Evolutionary conservation across 805 yeast species (phyloP), one percentile per base, ranked within the genome.

Genomic region (Yarrowia bubula): DNA sequence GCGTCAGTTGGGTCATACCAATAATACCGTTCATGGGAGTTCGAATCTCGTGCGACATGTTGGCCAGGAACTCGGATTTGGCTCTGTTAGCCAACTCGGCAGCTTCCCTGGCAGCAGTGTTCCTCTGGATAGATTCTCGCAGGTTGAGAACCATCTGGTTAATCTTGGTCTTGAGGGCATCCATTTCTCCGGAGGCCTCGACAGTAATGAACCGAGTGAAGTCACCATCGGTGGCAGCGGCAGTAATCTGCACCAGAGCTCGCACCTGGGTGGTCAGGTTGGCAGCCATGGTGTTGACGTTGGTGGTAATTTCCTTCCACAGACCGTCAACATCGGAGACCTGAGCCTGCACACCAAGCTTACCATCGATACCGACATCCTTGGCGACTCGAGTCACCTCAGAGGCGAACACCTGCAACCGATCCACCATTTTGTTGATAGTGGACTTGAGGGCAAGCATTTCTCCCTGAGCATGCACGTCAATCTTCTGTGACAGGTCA

Each of bases 261-360:
- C 96, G 84, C 72, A 90, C 96, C 78, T 90, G 97, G 1, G 96
- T 87, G 0, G 97, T 90, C 74, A 90, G 83, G 74, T 90, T 90
- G n/a, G 93, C 86, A 62, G 97, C 96, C 97, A 90, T 90, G 28
- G 93, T 90, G 73, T 90, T 90, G 69, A 90, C 97, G 76, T 90
- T 90, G 17, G 95, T 89, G 32, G 96, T 90, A 72, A 90, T 90
- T 71, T 89, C 96, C 72, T 88, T 90, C 97, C 97, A 90, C 67
- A 90, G 77, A 1, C 97, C 97, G 75, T 90, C 96, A 22, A 90
- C 96, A 78, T 90, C 96, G 63, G 86, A 84, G 32, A 90, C 96
- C 73, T 90, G 95, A 8, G 96, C 96, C 73, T 90, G 96, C 55
- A 90, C 95, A 71, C 97, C 97, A 64, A 90, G 82, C 75, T 90